Conservation (phyloP, 75 land plant species). For the Chamaecyparis obtusa region DNA sequence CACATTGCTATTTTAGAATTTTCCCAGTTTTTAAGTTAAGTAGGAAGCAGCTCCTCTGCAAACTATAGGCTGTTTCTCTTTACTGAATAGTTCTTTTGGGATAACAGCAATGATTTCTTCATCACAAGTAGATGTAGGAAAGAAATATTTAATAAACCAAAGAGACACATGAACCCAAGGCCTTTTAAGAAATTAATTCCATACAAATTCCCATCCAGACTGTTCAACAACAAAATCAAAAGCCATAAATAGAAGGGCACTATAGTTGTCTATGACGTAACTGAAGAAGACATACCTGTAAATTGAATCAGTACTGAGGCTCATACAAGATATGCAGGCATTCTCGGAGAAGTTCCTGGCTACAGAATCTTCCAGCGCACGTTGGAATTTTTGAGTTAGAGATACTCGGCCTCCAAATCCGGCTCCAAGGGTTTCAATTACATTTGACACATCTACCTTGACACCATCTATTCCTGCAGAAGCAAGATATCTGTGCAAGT, state of each 20-base stretch:
- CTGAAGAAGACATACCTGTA: slow-evolving; percentile 34
- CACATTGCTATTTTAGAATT: neutral
- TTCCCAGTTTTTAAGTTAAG: neutral
- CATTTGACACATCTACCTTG: slow-evolving; percentile 72
- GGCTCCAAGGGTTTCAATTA: slow-evolving; percentile 62
- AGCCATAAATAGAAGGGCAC: neutral
- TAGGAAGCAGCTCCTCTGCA: neutral
- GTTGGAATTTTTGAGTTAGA: slow-evolving; percentile 40
- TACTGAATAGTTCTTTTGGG: neutral
- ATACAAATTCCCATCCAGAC: neutral
- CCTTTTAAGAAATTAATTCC: neutral
- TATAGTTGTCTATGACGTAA: neutral
- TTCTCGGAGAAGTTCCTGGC: slow-evolving; percentile 75
- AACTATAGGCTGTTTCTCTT: neutral
- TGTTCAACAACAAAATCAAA: neutral
- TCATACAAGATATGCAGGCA: slow-evolving; percentile 80
- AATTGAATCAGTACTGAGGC: slow-evolving; percentile 57
- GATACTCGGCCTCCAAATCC: slow-evolving; percentile 69
- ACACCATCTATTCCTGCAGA: slow-evolving; percentile 64
- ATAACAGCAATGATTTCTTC: neutral
- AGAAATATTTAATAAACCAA: neutral
- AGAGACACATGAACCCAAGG: neutral
- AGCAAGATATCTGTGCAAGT: slow-evolving; percentile 71
- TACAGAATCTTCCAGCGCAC: slow-evolving; percentile 80
- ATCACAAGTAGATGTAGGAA: neutral